Evolutionary conservation across 129 eudicot genomes (phyloP).

Genomic region (Smallanthus sonchifolius): DNA sequence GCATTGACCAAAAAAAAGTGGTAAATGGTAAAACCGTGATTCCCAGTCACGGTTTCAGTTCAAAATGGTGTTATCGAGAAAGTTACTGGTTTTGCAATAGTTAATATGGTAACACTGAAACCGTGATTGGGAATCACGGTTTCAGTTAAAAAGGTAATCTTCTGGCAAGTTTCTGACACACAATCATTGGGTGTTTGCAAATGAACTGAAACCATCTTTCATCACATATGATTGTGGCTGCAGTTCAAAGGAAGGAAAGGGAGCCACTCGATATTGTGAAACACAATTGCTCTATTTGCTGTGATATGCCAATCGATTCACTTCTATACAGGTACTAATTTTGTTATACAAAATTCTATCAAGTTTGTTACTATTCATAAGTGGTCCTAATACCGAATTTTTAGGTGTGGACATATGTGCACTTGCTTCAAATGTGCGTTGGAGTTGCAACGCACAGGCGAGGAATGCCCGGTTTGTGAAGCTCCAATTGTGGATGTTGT

Average conservation of each 20-base stretch:
- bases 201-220: too few species aligned
- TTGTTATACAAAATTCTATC: background rate
- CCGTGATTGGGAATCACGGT: too few species aligned
- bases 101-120: too few species aligned
- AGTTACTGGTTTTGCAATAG: too few species aligned
- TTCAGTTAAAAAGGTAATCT: too few species aligned
- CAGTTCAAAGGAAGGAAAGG: conserved; percentile 25
- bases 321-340: conserved; percentile 28
- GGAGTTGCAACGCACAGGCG: conserved; percentile 26
- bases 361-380: background rate
- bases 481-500: conserved; percentile 36
- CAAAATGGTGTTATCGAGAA: too few species aligned
- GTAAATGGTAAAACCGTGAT: too few species aligned
- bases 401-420: conserved; percentile 38
- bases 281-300: conserved; percentile 16
- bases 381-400: background rate
- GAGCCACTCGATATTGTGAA: conserved; percentile 8
- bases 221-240: background rate
- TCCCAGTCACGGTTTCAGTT: too few species aligned
- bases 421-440: conserved; percentile 29
- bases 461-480: conserved; percentile 33
- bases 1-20: too few species aligned
- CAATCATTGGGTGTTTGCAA: too few species aligned
- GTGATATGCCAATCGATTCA: conserved; percentile 26
- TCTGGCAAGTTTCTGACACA: too few species aligned